Percentiles rank a stretch among this genome's conserved stretches.
These are phyloP conservation scores for Aechmea fasciata DNA, from an alignment of 176 grass and related monocot species.

Conservation along the genomic window DNA sequence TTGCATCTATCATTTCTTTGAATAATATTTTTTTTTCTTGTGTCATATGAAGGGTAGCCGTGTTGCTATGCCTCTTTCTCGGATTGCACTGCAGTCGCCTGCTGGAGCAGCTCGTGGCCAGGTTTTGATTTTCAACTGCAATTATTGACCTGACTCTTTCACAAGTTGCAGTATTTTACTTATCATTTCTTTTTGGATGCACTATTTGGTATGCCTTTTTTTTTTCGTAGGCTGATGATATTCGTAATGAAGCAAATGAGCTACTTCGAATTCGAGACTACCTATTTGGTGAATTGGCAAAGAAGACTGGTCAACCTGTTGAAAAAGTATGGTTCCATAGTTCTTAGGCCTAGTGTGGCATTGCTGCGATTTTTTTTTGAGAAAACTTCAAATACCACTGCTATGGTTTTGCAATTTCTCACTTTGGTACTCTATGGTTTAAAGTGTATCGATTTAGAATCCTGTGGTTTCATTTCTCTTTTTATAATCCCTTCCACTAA, in stretches of 20 bases:
- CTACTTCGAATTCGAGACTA: constrained; percentile 71
- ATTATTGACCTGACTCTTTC: background rate
- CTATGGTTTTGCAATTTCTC: too few species aligned
- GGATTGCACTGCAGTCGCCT: constrained; percentile 72
- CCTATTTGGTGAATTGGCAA: constrained; percentile 70
- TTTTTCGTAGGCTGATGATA: constrained; percentile 58
- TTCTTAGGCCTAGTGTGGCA: background rate
- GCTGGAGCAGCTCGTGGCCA: constrained; percentile 85
- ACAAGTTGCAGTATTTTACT: background rate
- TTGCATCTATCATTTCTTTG: background rate
- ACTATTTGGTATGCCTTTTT: constrained; percentile 2
- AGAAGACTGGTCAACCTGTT: constrained; percentile 71
- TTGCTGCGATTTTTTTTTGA: background rate
- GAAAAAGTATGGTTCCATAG: constrained; percentile 39
- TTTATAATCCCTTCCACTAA: too few species aligned
- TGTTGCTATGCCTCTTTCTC: constrained; percentile 62
- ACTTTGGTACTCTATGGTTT: too few species aligned
- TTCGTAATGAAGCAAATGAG: constrained; percentile 80
- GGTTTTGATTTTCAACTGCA: constrained; percentile 31
- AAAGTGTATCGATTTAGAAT: too few species aligned
- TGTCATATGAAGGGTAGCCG: constrained; percentile 53
- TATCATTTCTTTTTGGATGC: background rate
- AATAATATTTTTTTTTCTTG: constrained; percentile 18
- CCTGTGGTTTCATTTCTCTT: too few species aligned
- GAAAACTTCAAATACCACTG: too few species aligned